phyloP scores from a whole-genome alignment of 2,329 filamentous ascomycete genomes.

The Beauveria scarabaeidicola region DNA sequence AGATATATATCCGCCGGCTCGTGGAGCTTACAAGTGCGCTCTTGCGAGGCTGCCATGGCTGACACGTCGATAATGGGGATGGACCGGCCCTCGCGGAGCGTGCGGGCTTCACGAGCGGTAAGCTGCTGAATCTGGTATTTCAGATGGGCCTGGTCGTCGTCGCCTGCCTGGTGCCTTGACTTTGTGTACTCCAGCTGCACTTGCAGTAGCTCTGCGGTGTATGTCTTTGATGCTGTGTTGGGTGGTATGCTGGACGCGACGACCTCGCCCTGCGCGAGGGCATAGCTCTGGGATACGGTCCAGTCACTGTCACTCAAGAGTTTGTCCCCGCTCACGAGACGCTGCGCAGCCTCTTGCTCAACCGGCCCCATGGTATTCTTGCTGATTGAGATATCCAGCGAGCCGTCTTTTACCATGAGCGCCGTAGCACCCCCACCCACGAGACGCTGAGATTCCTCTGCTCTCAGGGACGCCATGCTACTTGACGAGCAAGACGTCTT shows the following conservation, averaged over 20 bases:
- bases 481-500: background rate
- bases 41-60: background rate
- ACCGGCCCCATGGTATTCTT: background rate
- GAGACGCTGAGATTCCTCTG: background rate
- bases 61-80: background rate
- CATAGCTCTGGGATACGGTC: background rate
- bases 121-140: conserved; percentile 3
- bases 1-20: background rate
- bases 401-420: too few species aligned
- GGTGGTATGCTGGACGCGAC: background rate
- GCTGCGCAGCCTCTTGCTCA: background rate
- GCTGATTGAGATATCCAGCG: background rate
- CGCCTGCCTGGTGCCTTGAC: background rate
- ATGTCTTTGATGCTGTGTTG: background rate
- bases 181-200: conserved; percentile 5
- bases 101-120: background rate
- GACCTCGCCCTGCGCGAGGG: conserved; percentile 1
- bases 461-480: background rate
- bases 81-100: background rate
- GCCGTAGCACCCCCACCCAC: too few species aligned
- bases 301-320: too few species aligned
- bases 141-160: background rate
- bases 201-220: background rate
- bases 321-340: too few species aligned
- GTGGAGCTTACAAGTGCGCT: background rate